These are phyloP conservation scores for Yamadazyma sp. DNA, from an alignment of 1,139 yeast genomes.

Conservation along the genomic window DNA sequence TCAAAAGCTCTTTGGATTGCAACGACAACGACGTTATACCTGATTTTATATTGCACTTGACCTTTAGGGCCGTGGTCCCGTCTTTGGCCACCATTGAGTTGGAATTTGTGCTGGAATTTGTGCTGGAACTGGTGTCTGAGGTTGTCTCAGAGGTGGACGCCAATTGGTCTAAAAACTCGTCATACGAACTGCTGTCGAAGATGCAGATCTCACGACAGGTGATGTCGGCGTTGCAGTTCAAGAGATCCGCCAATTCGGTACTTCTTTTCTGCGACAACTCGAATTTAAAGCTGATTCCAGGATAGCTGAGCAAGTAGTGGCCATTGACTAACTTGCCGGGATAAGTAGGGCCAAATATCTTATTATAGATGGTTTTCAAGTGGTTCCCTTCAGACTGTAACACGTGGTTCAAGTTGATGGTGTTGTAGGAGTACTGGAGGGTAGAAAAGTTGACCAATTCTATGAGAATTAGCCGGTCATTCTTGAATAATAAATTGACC, in stretches of 20 bases:
- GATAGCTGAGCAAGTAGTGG: conserved; percentile 48
- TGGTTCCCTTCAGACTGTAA: conserved; percentile 5
- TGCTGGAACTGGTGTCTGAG: neutral
- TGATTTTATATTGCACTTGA: conserved; percentile 14
- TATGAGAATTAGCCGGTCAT: conserved; percentile 39
- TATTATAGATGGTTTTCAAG: conserved; percentile 51
- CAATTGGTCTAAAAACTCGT: conserved; percentile 17
- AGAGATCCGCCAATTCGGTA: conserved; percentile 26
- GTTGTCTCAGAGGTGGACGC: neutral
- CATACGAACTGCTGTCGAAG: conserved; percentile 33
- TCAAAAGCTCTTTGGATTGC: conserved; percentile 6
- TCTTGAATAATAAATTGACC: conserved; percentile 42
- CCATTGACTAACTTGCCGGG: conserved; percentile 43
- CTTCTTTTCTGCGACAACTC: conserved; percentile 5
- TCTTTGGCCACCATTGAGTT: no score
- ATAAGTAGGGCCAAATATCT: conserved; percentile 62
- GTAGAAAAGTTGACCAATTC: conserved; percentile 35
- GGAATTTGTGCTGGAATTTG: no score
- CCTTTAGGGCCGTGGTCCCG: no score
- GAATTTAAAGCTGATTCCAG: conserved; percentile 54
- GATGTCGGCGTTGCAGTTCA: conserved; percentile 37
- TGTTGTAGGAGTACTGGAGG: conserved; percentile 29
- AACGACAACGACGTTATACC: conserved; percentile 15
- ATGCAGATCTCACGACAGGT: conserved; percentile 37
- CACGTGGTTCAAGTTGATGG: conserved; percentile 17